Percentiles rank a stretch among this genome's conserved stretches.
Conservation (phyloP, 768 basidiomycete genomes). For the Naematelia aurantialba region DNA sequence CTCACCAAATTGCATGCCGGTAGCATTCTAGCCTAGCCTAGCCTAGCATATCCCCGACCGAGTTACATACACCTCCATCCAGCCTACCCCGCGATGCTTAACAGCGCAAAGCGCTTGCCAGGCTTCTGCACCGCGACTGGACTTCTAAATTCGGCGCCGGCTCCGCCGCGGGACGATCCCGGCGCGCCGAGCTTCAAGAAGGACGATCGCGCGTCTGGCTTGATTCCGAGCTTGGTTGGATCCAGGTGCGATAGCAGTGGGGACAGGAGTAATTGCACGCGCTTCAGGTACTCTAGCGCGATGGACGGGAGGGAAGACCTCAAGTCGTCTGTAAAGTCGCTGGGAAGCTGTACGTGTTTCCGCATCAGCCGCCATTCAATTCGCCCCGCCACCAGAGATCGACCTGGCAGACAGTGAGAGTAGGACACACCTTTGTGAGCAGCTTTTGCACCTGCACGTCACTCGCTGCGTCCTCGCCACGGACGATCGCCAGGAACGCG, state of each 20-base stretch:
- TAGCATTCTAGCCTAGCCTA: too few relatives aligned
- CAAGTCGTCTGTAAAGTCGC: slow-evolving; percentile 12
- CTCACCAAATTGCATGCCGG: too few relatives aligned
- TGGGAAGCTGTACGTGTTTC: slow-evolving; percentile 2
- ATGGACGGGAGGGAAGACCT: slow-evolving; percentile 14
- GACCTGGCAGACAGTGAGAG: not conserved
- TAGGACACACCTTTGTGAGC: slow-evolving; percentile 21
- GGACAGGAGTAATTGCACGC: slow-evolving; percentile 32
- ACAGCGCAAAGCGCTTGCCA: slow-evolving; percentile 44
- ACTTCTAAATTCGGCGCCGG: slow-evolving; percentile 33
- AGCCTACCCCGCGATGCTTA: slow-evolving; percentile 38
- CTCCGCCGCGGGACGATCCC: not conserved
- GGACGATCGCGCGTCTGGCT: slow-evolving; percentile 15
- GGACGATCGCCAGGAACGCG: slow-evolving; percentile 27
- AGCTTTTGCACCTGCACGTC: slow-evolving; percentile 15
- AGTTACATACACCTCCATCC: too few relatives aligned
- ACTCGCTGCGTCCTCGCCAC: slow-evolving; percentile 11
- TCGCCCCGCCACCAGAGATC: not conserved
- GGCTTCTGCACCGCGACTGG: slow-evolving; percentile 44
- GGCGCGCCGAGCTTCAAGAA: slow-evolving; percentile 33
- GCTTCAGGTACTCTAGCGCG: slow-evolving; percentile 22
- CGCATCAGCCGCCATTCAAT: slow-evolving; percentile 2
- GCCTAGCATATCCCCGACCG: too few relatives aligned
- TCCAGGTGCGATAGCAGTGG: slow-evolving; percentile 33
- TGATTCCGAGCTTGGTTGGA: slow-evolving; percentile 3